Evolutionary conservation across 192 early-diverging fungal species (phyloP), one percentile per base, ranked within the genome.

Genomic region (Dissophora ornata): DNA sequence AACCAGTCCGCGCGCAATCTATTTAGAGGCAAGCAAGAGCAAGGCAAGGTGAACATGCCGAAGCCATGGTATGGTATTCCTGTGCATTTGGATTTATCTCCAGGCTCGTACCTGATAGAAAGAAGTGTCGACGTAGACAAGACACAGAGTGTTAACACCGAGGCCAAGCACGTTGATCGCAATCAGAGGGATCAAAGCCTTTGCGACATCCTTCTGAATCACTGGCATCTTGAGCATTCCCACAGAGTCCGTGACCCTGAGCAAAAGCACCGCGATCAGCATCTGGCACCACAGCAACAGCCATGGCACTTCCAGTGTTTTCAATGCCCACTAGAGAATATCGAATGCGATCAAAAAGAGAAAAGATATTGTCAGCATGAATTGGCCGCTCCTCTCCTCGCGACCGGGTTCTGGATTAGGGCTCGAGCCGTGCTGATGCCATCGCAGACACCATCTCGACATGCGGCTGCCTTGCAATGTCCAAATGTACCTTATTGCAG

Each of bases 21-120:
- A 63, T n/a, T n/a, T 21, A 18, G n/a, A 48, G 1, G 26, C 3
- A 36, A 15, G 29, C 8, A 11, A 16, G 15, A 4, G 10, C n/a
- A n/a, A n/a, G n/a, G n/a, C n/a, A n/a, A n/a, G n/a, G n/a, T n/a
- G n/a, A n/a, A n/a, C n/a, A n/a, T n/a, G n/a, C n/a, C n/a, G n/a
- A n/a, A n/a, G n/a, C n/a, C n/a, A n/a, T n/a, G n/a, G n/a, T n/a
- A n/a, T n/a, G n/a, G n/a, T n/a, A n/a, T n/a, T n/a, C n/a, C n/a
- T n/a, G n/a, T n/a, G n/a, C n/a, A n/a, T n/a, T n/a, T n/a, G n/a
- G n/a, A n/a, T n/a, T n/a, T n/a, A n/a, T n/a, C n/a, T n/a, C n/a
- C n/a, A n/a, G n/a, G n/a, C n/a, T n/a, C n/a, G n/a, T 60, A 85
- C 86, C 79, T 89, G 86, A 61, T 84, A 89, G 58, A 89, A 88